phyloP scores from a whole-genome alignment of 1,284 basidiomycete species.

The Rhizopogon parksii region DNA sequence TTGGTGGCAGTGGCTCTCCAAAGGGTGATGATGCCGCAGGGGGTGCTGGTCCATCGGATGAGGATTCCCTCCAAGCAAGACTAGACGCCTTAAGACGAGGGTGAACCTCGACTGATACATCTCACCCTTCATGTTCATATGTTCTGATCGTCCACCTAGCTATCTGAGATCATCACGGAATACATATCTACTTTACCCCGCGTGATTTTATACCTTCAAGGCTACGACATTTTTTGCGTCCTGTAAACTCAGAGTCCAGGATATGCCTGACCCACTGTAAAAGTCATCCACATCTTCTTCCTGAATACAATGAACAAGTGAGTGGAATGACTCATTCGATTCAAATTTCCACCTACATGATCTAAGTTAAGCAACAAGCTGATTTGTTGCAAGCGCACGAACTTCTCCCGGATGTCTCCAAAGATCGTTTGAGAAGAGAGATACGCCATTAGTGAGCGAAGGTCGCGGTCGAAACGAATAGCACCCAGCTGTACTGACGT shows the following conservation, averaged over 20 bases:
- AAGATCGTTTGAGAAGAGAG: conserved; percentile 82
- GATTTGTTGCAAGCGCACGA: conserved; percentile 88
- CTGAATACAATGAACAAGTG: conserved; percentile 31
- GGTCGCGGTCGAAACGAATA: conserved; percentile 91
- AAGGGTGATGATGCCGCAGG: conserved; percentile 36
- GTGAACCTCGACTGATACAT: conserved; percentile 22
- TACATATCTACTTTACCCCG: not conserved
- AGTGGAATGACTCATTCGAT: conserved; percentile 3
- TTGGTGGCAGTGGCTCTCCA: conserved; percentile 32
- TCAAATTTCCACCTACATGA: conserved; percentile 41
- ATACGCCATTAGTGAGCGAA: conserved; percentile 78
- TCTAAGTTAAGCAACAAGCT: conserved; percentile 90
- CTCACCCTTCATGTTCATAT: not conserved
- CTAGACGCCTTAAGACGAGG: conserved; percentile 74
- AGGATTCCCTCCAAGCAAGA: conserved; percentile 84
- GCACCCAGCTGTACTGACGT: conserved; percentile 75
- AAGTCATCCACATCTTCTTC: conserved; percentile 91
- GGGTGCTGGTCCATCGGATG: conserved; percentile 52
- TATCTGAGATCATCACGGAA: not conserved
- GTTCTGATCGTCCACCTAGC: not conserved
- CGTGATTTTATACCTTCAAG: conserved; percentile 43
- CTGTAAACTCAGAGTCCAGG: conserved; percentile 75
- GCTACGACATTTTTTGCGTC: conserved; percentile 71
- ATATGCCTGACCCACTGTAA: conserved; percentile 86
- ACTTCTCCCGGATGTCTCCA: conserved; percentile 87